Conservation (phyloP, 2,329 filamentous ascomycete genomes). For the Aspergillus sp. region DNA sequence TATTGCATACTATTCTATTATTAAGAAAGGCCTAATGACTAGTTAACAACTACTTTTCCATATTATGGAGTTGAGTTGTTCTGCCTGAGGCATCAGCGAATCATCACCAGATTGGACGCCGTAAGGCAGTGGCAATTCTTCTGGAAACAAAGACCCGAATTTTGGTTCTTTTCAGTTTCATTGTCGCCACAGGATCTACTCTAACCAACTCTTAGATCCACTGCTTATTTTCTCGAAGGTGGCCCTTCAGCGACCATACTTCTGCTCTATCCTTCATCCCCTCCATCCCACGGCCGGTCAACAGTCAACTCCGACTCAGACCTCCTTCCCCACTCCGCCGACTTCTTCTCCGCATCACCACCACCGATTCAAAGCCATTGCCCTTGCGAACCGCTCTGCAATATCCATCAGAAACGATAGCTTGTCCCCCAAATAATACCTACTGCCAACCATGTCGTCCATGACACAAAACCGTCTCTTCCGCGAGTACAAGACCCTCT, state of each 20-base stretch:
- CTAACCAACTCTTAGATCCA: neutral
- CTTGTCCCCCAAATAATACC: neutral
- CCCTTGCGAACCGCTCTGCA: neutral
- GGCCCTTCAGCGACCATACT: neutral
- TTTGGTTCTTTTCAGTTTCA: neutral
- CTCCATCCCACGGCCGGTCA: neutral
- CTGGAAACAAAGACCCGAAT: neutral
- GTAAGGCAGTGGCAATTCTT: neutral
- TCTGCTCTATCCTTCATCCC: neutral
- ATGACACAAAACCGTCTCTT: slow-evolving; percentile 76
- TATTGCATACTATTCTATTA: neutral
- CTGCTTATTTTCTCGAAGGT: neutral
- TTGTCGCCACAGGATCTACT: neutral
- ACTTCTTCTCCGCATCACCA: slow-evolving; percentile 1
- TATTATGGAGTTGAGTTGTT: neutral
- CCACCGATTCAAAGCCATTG: neutral
- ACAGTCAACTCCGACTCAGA: neutral
- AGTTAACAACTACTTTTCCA: too few species aligned
- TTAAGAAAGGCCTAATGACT: neutral
- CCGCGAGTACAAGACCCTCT: slow-evolving; percentile 92
- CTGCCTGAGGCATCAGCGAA: slow-evolving; percentile 14
- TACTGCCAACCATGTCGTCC: slow-evolving; percentile 31
- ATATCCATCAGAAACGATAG: neutral
- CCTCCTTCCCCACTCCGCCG: neutral
- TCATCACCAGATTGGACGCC: too few species aligned